Base-by-base conservation (phyloP, 2,329 filamentous ascomycete genomes). In the Colletotrichum simmondsii region DNA sequence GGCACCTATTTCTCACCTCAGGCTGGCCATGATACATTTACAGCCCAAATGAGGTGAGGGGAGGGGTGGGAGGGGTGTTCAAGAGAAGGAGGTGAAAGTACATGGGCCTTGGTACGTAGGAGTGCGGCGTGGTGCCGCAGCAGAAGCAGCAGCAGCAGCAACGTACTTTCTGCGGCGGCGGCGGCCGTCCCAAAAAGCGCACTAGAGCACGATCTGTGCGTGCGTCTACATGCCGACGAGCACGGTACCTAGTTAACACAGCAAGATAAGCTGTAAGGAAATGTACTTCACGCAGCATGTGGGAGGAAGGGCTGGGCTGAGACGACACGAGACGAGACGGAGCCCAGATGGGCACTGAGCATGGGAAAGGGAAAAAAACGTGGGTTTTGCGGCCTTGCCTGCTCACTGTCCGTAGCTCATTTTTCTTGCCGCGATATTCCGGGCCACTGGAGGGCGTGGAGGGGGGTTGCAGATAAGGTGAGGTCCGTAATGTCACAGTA, bases 401-500 rank as follows among this genome's bases (percentile, higher is more conserved):
- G 37, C 37, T 42, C 12, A 19, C 37, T 19, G 37, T 6, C 16
- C 16, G 3, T n/a, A n/a, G 19, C 10, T 46, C 19, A 22, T 60
- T 53, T 24, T 56, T 52, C 46, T 37, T 46, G 12, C 46, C 52
- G 46, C 60, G n/a, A 32, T 46, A 30, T n/a, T 68, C 26, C 65
- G 57, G 19, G 19, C 19, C 59, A 46, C 19, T 46, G 19, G 19
- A 46, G 62, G 35, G 37, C 11, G 4, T 14, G 11, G 35, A 14
- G 35, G 35, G 35, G n/a, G 70, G 70, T 65, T 72, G 42, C 70
- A 64, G 70, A 72, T 72, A 72, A 58, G 65, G 58, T 58, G 52
- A 53, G 53, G 61, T 65, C 62, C 57, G 19, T 58, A 72, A 65
- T 52, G 61, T 12, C 35, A 67, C 59, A 59, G 69, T 68, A 53